Evolutionary conservation across 805 yeast species (phyloP).

Genomic region (Lipomyces spencermartinsiae): DNA sequence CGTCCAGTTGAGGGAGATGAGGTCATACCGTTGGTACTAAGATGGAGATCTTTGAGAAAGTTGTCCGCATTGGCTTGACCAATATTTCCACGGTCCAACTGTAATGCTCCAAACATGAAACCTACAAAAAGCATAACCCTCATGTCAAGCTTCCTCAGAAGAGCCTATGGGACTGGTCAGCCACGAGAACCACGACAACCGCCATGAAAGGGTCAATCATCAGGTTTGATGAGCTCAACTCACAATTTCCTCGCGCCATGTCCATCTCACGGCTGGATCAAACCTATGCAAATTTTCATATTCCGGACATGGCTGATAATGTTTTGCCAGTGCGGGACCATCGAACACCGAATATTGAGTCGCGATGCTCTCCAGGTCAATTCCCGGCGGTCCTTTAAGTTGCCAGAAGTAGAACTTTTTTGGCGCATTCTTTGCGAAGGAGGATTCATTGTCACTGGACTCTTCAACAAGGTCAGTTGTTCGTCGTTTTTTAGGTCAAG

Average conservation of each 20-base stretch:
- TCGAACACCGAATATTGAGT: constrained; percentile 33
- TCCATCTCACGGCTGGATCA: constrained; percentile 67
- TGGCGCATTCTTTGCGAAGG: constrained; percentile 5
- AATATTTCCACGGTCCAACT: constrained; percentile 62
- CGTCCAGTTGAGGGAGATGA: neutral
- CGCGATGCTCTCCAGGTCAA: constrained; percentile 29
- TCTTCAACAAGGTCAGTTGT: neutral
- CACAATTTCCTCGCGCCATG: constrained; percentile 53
- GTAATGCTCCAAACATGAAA: constrained; percentile 58
- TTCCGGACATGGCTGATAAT: constrained; percentile 23
- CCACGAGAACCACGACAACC: constrained; percentile 1
- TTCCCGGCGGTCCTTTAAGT: constrained; percentile 13
- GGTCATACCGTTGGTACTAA: constrained; percentile 53
- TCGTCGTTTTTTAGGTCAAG: neutral
- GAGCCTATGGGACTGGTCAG: constrained; percentile 8
- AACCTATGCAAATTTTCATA: constrained; percentile 48
- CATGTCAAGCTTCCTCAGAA: constrained; percentile 15
- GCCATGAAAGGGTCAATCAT: neutral
- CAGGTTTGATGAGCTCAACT: neutral
- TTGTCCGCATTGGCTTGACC: constrained; percentile 63
- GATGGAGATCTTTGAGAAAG: constrained; percentile 55
- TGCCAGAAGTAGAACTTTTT: constrained; percentile 15
- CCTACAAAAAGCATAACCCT: constrained; percentile 18
- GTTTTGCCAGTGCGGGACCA: constrained; percentile 27
- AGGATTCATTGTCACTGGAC: neutral